These are phyloP conservation scores for Gracilaria gracilis DNA, from an alignment of 23 red algal genomes.

Conservation along the genomic window DNA sequence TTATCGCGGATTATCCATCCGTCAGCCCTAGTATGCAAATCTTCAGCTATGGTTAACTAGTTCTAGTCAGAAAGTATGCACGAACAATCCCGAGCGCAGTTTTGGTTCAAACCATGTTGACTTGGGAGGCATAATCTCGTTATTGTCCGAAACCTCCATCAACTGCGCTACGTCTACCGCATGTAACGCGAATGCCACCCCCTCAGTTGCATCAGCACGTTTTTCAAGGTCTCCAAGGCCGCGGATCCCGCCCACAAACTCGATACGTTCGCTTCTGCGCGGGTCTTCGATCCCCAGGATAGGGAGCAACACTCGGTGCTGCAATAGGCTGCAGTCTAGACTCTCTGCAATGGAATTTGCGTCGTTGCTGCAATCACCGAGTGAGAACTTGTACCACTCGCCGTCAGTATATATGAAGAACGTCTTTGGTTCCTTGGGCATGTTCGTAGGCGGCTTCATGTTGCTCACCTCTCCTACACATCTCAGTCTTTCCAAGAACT, in stretches of 20 bases:
- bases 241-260: constrained; percentile 73
- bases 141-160: constrained; percentile 62
- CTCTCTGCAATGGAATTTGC: background rate
- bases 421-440: constrained; percentile 1
- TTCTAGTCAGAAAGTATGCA: constrained; percentile 64
- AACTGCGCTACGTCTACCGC: constrained; percentile 58
- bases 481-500: constrained; percentile 44
- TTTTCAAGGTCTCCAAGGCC: constrained; percentile 24
- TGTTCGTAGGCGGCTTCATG: constrained; percentile 12
- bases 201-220: constrained; percentile 22
- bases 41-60: background rate
- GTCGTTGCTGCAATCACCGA: background rate
- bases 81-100: constrained; percentile 70
- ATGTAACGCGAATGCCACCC: constrained; percentile 60
- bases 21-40: background rate
- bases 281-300: constrained; percentile 60
- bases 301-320: constrained; percentile 41
- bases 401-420: constrained; percentile 47
- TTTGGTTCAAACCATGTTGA: constrained; percentile 85
- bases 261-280: constrained; percentile 45
- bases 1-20: constrained; percentile 71
- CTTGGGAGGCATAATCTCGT: constrained; percentile 79
- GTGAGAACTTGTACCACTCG: constrained; percentile 51
- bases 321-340: constrained; percentile 58
- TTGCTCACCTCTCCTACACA: constrained; percentile 17